Conservation (phyloP, 345 rosid genomes). For the Acer negundo region DNA sequence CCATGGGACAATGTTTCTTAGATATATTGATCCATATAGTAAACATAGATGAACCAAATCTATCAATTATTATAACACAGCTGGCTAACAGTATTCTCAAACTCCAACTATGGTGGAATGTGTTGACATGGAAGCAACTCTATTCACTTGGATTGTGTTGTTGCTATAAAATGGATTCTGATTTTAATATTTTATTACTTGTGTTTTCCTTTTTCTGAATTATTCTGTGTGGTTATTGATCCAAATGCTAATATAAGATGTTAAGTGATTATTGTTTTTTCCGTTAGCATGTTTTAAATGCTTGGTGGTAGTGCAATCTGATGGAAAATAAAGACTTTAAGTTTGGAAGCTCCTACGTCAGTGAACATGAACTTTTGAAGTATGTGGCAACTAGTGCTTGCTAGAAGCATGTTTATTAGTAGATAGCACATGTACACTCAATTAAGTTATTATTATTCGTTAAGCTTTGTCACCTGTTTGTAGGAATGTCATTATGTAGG, state of each 20-base stretch:
- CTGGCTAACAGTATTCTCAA: background rate
- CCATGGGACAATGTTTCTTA: background rate
- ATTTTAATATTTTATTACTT: background rate
- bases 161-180: background rate
- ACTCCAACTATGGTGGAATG: background rate
- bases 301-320: background rate
- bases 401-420: background rate
- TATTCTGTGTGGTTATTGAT: background rate
- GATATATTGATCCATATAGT: background rate
- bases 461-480: background rate
- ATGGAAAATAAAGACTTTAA: background rate
- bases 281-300: background rate
- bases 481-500: background rate
- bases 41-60: no score
- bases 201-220: background rate
- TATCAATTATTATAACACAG: no score
- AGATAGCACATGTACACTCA: background rate
- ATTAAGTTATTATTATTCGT: background rate
- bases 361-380: background rate
- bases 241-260: background rate
- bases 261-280: background rate
- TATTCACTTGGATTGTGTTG: background rate
- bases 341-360: background rate
- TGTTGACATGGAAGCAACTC: background rate
- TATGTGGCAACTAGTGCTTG: slow-evolving; percentile 6